phyloP scores from a whole-genome alignment of 495 filamentous ascomycete species.

The Jackrogersella minutella region DNA sequence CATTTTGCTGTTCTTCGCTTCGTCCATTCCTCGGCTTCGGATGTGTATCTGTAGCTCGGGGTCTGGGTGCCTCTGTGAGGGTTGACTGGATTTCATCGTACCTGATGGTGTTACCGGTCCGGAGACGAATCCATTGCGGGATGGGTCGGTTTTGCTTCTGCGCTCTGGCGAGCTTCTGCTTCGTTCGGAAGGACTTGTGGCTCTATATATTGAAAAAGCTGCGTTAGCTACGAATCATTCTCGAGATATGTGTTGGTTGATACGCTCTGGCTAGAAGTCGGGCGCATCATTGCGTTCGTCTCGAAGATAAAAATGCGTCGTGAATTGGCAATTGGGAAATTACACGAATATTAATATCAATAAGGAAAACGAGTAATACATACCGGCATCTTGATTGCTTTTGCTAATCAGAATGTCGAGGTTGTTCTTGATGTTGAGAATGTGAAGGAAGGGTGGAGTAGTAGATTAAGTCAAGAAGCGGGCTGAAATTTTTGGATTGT shows the following conservation, averaged over 20 bases:
- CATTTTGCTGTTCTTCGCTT: not conserved
- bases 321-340: no score
- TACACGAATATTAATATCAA: not conserved
- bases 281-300: not conserved
- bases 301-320: no score
- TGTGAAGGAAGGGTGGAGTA: slow-evolving; percentile 44
- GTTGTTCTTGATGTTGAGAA: slow-evolving; percentile 47
- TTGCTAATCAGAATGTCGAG: slow-evolving; percentile 53
- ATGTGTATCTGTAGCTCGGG: not conserved
- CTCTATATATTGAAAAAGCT: slow-evolving; percentile 64
- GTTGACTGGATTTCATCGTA: slow-evolving; percentile 57
- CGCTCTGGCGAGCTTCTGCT: slow-evolving; percentile 99
- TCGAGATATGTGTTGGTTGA: not conserved
- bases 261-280: not conserved
- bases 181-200: slow-evolving; percentile 99
- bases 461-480: slow-evolving; percentile 33
- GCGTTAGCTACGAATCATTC: slow-evolving; percentile 22
- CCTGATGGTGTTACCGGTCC: slow-evolving; percentile 98
- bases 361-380: slow-evolving; percentile 47
- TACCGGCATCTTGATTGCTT: slow-evolving; percentile 85
- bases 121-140: slow-evolving; percentile 98
- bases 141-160: slow-evolving; percentile 99
- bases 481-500: slow-evolving; percentile 40
- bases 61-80: slow-evolving; percentile 5
- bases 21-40: not conserved